Percentiles rank a stretch among this genome's conserved stretches.
These are phyloP conservation scores for Penicillium steckii DNA, from an alignment of 495 filamentous ascomycete species.

Conservation along the genomic window DNA sequence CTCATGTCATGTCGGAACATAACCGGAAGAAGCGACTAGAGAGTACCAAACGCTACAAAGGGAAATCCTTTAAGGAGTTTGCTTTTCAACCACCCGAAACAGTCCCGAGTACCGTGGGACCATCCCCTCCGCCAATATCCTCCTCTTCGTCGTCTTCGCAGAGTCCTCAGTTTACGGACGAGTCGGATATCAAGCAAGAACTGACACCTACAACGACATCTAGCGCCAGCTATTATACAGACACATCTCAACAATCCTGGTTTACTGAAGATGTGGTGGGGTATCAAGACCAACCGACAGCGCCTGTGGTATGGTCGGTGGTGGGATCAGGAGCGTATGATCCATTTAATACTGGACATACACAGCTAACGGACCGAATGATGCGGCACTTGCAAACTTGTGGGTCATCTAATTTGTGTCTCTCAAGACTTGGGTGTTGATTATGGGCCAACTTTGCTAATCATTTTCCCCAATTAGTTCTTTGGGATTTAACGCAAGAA, in stretches of 20 bases:
- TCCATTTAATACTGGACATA: constrained; percentile 43
- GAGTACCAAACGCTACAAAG: constrained; percentile 44
- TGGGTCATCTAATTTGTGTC: constrained; percentile 15
- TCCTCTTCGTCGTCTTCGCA: constrained; percentile 14
- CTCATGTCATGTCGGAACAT: constrained; percentile 52
- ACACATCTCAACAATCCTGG: constrained; percentile 2
- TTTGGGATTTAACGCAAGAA: constrained; percentile 40
- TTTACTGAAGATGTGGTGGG: constrained; percentile 12
- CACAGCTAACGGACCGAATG: constrained; percentile 43
- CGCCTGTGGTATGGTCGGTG: constrained; percentile 22
- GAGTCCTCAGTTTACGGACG: constrained; percentile 11
- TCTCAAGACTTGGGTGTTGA: neutral
- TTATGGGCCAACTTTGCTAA: neutral
- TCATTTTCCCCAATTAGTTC: constrained; percentile 28
- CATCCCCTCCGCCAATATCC: constrained; percentile 3
- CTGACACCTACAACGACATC: constrained; percentile 4
- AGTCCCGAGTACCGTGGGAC: constrained; percentile 17
- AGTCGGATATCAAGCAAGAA: constrained; percentile 9
- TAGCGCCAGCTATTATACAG: constrained; percentile 10
- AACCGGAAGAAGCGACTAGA: constrained; percentile 50
- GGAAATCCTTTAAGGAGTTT: constrained; percentile 44
- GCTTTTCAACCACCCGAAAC: constrained; percentile 39
- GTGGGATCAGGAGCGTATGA: constrained; percentile 38
- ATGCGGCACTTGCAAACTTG: constrained; percentile 43
- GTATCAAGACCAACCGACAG: constrained; percentile 3